Evolutionary conservation across 2,329 filamentous ascomycete species (phyloP).

Genomic region (Aspergillus sp.): DNA sequence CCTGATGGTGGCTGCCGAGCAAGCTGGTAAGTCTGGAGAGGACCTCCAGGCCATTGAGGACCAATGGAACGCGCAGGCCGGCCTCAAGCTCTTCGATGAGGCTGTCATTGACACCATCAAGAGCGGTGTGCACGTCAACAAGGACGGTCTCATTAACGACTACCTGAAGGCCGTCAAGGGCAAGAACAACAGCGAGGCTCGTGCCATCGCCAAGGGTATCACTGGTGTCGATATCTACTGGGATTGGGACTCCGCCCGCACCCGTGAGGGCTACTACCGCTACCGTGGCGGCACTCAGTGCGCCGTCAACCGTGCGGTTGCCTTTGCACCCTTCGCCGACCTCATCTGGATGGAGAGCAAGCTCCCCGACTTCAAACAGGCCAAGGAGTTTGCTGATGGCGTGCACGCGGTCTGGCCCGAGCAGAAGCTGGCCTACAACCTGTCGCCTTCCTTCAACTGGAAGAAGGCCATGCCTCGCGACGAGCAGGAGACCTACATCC

Average conservation of each 20-base stretch:
- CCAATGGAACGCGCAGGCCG: constrained; percentile 70
- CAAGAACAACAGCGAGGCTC: constrained; percentile 77
- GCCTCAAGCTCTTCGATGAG: constrained; percentile 82
- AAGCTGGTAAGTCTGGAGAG: constrained; percentile 68
- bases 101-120: constrained; percentile 80
- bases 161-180: constrained; percentile 66
- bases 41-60: constrained; percentile 90
- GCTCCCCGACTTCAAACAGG: constrained; percentile 83
- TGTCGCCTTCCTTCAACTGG: constrained; percentile 99
- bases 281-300: constrained; percentile 87
- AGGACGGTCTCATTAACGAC: constrained; percentile 58
- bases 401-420: constrained; percentile 94
- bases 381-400: constrained; percentile 84
- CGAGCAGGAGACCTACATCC: constrained; percentile 97
- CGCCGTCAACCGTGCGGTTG: constrained; percentile 81
- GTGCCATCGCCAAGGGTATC: constrained; percentile 68
- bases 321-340: constrained; percentile 88
- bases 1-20: constrained; percentile 81
- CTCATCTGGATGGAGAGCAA: constrained; percentile 99
- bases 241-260: constrained; percentile 91
- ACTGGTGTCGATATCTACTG: constrained; percentile 79
- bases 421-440: constrained; percentile 97
- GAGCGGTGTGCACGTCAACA: constrained; percentile 57
- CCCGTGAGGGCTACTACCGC: constrained; percentile 90
- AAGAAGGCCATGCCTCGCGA: constrained; percentile 86